A percentile compares a stretch with the other conserved stretches of the same genome.
Evolutionary conservation across 2,329 filamentous ascomycete species (phyloP).

Genomic region (Phaeoacremonium minimum): DNA sequence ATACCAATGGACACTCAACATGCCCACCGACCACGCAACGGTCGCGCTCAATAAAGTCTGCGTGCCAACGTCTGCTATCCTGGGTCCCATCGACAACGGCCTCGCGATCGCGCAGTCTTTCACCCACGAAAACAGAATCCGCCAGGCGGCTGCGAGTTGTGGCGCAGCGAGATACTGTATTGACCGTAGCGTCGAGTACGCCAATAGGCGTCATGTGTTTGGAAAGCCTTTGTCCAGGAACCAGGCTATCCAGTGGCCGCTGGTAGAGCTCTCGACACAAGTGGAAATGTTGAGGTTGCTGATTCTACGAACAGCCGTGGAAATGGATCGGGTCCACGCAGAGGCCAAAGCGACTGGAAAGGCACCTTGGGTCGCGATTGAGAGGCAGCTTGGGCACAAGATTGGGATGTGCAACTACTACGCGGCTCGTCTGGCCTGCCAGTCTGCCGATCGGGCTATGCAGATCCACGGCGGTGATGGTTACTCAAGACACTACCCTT

Average conservation of each 20-base stretch:
- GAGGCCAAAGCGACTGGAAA: no score
- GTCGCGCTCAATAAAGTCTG: conserved; percentile 52
- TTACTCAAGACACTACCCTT: conserved; percentile 53
- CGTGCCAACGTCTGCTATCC: conserved; percentile 45
- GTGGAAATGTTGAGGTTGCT: conserved; percentile 57
- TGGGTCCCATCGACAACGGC: conserved; percentile 48
- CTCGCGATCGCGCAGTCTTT: conserved; percentile 61
- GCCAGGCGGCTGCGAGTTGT: conserved; percentile 58
- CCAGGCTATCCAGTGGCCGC: conserved; percentile 60
- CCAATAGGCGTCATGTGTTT: conserved; percentile 48
- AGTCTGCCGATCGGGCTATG: conserved; percentile 59
- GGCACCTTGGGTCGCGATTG: conserved; percentile 44
- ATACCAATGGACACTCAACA: conserved; percentile 63
- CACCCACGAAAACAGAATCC: conserved; percentile 61
- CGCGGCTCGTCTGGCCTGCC: conserved; percentile 55
- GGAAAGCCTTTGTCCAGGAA: conserved; percentile 53
- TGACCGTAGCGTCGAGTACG: conserved; percentile 51
- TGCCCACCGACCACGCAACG: conserved; percentile 63
- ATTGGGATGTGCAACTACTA: conserved; percentile 65
- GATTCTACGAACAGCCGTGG: conserved; percentile 55
- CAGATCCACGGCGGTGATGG: conserved; percentile 58
- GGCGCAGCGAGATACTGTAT: conserved; percentile 58
- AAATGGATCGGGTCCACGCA: conserved; percentile 56
- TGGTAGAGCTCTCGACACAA: conserved; percentile 59
- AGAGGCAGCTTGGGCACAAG: conserved; percentile 54